These are phyloP conservation scores for Aaosphaeria pasadenensis DNA, from an alignment of 2,329 filamentous ascomycete species.

Conservation along the genomic window DNA sequence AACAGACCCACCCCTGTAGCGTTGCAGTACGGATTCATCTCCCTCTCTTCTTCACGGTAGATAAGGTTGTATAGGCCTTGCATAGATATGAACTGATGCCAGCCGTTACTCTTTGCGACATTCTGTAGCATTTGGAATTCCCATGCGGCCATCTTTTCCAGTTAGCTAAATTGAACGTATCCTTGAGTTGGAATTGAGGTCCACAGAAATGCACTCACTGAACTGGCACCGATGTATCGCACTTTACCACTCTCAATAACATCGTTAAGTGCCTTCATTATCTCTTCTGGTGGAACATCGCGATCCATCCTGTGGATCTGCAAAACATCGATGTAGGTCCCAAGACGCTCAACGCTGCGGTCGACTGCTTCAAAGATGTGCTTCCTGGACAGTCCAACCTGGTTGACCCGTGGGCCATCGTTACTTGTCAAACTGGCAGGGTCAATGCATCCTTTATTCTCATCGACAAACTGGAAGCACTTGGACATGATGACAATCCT, in stretches of 20 bases:
- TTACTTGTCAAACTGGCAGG: slow-evolving; percentile 28
- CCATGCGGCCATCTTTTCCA: slow-evolving; percentile 42
- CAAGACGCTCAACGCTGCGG: slow-evolving; percentile 43
- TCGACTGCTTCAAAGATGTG: slow-evolving; percentile 50
- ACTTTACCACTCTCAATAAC: slow-evolving; percentile 45
- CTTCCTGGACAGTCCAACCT: slow-evolving; percentile 38
- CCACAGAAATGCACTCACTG: neutral
- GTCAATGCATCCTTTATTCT: slow-evolving; percentile 40
- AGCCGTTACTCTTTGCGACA: slow-evolving; percentile 40
- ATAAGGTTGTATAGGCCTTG: slow-evolving; percentile 47
- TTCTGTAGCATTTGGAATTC: slow-evolving; percentile 46
- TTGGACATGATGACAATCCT: slow-evolving; percentile 60
- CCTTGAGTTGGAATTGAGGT: neutral
- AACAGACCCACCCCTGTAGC: slow-evolving; percentile 22
- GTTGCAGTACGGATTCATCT: slow-evolving; percentile 23
- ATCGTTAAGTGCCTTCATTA: slow-evolving; percentile 47
- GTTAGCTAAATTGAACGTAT: neutral
- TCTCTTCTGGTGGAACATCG: slow-evolving; percentile 43
- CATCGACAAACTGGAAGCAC: slow-evolving; percentile 47
- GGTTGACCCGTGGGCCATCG: slow-evolving; percentile 45
- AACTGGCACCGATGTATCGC: slow-evolving; percentile 44
- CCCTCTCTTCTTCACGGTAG: slow-evolving; percentile 47
- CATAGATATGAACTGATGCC: slow-evolving; percentile 48
- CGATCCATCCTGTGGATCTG: slow-evolving; percentile 51
- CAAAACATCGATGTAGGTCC: slow-evolving; percentile 49